Base-by-base conservation (phyloP, 2,329 filamentous ascomycete genomes). In the Calonectria pseudoturangicola region DNA sequence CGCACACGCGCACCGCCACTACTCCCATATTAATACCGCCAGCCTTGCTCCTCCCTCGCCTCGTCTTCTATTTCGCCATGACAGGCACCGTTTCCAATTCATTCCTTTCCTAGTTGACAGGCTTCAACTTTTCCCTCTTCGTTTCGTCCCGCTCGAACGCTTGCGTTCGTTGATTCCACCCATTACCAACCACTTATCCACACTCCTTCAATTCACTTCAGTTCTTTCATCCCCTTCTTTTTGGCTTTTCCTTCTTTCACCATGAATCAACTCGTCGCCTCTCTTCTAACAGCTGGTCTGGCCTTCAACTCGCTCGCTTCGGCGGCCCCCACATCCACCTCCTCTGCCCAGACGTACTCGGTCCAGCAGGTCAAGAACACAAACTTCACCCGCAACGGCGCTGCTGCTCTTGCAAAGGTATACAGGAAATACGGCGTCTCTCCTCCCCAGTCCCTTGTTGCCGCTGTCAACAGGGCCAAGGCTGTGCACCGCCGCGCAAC, bases 351-450 rank as follows among this genome's bases (percentile, higher is more conserved):
- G 47, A 58, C 30, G 28, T 79, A 81, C 75, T 82, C 81, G 18
- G 74, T 86, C 63, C 72, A 81, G 54, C 85, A 86, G 75, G 81
- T 85, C 64, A 82, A 77, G 74, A 86, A 86, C 75, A 67, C 79
- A 16, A 75, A 81, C 41, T 83, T 82, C 68, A 80, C 80, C 25
- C 81, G 77, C 56, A 81, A 80, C 54, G 85, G 85, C 6, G 79
- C 84, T 0, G 67, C 81, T 4, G 83, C 83, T 8, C 78, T 86
- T 0, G 65, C 64, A 10, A 79, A 81, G 62, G 78, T 81, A 21
- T 85, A 86, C 76, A 75, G 71, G 72, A 87, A 87, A 76, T 86
- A 82, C 58, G 79, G 82, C 60, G 77, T 77, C 5, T 68, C 80
- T 0, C 71, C 86, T 2, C 84, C 85, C 0, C 70, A 78, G 4